phyloP scores from a whole-genome alignment of 805 yeast species.

The Metschnikowia gruessii region DNA sequence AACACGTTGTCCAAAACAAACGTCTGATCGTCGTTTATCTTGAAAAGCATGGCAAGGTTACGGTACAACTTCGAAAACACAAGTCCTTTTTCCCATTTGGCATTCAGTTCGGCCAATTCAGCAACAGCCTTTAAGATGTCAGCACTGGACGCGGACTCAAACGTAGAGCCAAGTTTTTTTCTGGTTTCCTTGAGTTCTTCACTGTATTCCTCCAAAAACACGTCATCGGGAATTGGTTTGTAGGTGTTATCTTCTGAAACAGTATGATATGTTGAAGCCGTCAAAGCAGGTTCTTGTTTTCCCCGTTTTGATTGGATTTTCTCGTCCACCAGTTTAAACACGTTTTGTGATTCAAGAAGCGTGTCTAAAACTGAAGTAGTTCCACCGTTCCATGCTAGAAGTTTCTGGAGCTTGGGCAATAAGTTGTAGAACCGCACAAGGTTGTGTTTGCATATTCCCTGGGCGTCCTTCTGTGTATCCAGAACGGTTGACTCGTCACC shows the following conservation, averaged over 20 bases:
- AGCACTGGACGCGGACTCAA: slow-evolving; percentile 13
- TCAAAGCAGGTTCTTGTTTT: no score
- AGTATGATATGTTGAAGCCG: no score
- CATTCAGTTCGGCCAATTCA: slow-evolving; percentile 9
- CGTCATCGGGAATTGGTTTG: slow-evolving; percentile 33
- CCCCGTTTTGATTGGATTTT: neutral
- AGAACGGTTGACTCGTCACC: neutral
- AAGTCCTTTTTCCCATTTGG: slow-evolving; percentile 17
- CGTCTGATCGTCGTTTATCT: slow-evolving; percentile 31
- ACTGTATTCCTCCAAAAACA: slow-evolving; percentile 33
- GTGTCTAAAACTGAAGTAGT: slow-evolving; percentile 58
- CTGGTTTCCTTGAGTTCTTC: slow-evolving; percentile 30
- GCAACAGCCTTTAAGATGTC: slow-evolving; percentile 19
- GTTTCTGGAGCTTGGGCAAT: slow-evolving; percentile 9
- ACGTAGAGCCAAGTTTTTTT: slow-evolving; percentile 19
- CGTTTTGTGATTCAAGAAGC: slow-evolving; percentile 46
- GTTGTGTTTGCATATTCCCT: slow-evolving; percentile 4
- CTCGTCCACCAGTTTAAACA: slow-evolving; percentile 20
- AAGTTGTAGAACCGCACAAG: slow-evolving; percentile 7
- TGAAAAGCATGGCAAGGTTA: slow-evolving; percentile 33
- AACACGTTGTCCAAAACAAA: slow-evolving; percentile 37
- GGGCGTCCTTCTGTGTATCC: neutral
- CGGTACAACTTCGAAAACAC: slow-evolving; percentile 28
- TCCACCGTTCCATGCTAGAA: slow-evolving; percentile 46
- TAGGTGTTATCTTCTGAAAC: no score